Evolutionary conservation across 2,329 filamentous ascomycete species (phyloP).

Genomic region (Colletotrichum echinochloae): DNA sequence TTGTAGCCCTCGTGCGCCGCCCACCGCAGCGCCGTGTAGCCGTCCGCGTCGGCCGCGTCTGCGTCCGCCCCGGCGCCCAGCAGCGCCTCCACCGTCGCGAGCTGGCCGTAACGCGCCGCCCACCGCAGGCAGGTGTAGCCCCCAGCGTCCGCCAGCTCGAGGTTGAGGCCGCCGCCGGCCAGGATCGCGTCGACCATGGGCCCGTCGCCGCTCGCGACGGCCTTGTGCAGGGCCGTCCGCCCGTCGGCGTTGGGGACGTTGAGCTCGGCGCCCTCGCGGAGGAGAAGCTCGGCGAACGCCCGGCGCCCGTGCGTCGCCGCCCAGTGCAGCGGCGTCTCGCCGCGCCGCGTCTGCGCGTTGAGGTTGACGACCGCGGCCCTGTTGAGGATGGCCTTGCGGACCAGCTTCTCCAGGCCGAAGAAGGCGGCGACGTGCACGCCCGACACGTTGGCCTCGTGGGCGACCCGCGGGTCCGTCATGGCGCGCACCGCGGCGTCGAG

Average conservation of each 20-base stretch:
- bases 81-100: neutral
- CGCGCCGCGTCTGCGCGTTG: constrained; percentile 15
- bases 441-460: constrained; percentile 2
- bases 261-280: neutral
- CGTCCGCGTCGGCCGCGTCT: constrained; percentile 2
- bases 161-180: neutral
- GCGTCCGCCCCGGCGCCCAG: neutral
- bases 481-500: neutral
- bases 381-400: constrained; percentile 10
- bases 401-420: constrained; percentile 12
- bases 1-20: constrained; percentile 19
- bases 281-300: neutral
- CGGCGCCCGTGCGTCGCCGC: neutral
- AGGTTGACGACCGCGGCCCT: neutral
- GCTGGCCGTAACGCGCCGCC: constrained; percentile 13
- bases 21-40: constrained; percentile 21
- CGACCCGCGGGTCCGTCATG: neutral
- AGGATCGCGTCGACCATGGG: neutral
- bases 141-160: constrained; percentile 18
- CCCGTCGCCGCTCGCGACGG: neutral
- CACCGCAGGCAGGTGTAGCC: constrained; percentile 19
- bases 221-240: constrained; percentile 18
- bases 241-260: constrained; percentile 9
- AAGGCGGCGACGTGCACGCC: constrained; percentile 13
- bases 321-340: constrained; percentile 27